Evolutionary conservation across 2,329 filamentous ascomycete genomes (phyloP).

Genomic region (Didymella keratinophila): DNA sequence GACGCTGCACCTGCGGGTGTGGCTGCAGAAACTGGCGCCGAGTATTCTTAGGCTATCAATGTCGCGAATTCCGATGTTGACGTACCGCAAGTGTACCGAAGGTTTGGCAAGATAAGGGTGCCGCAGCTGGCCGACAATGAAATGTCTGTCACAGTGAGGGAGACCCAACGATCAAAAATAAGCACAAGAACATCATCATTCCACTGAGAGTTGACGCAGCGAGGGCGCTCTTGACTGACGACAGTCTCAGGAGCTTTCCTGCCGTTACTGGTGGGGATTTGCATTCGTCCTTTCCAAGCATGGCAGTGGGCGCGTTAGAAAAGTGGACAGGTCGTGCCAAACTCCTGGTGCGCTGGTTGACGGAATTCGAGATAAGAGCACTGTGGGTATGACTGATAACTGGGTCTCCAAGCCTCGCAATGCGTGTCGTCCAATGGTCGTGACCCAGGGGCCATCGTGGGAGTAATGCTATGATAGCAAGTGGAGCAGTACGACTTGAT

Average conservation of each 20-base stretch:
- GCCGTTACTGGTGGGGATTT: conserved; percentile 35
- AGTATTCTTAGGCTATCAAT: conserved; percentile 27
- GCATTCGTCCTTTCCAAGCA: conserved; percentile 30
- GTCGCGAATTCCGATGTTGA: conserved; percentile 23
- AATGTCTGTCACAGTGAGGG: neutral
- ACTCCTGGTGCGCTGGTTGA: conserved; percentile 36
- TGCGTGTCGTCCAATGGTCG: conserved; percentile 41
- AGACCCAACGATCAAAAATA: conserved; percentile 2
- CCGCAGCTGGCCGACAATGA: conserved; percentile 25
- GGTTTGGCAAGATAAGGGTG: conserved; percentile 14
- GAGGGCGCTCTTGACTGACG: conserved; percentile 31
- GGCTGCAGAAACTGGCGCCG: conserved; percentile 31
- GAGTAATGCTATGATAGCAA: conserved; percentile 17
- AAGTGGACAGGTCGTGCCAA: conserved; percentile 41
- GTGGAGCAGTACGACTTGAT: conserved; percentile 28
- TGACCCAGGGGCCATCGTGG: conserved; percentile 32
- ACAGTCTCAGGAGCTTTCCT: conserved; percentile 29
- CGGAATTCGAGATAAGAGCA: conserved; percentile 45
- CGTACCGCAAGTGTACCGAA: conserved; percentile 24
- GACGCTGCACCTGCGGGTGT: conserved; percentile 34
- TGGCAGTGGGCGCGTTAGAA: conserved; percentile 35
- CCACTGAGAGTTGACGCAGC: conserved; percentile 12
- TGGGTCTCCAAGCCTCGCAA: conserved; percentile 39
- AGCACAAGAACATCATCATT: conserved; percentile 5
- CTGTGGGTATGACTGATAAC: conserved; percentile 48